These are phyloP conservation scores for Bolboschoenus planiculmis DNA, from an alignment of 176 grass and related monocot species.

Conservation along the genomic window DNA sequence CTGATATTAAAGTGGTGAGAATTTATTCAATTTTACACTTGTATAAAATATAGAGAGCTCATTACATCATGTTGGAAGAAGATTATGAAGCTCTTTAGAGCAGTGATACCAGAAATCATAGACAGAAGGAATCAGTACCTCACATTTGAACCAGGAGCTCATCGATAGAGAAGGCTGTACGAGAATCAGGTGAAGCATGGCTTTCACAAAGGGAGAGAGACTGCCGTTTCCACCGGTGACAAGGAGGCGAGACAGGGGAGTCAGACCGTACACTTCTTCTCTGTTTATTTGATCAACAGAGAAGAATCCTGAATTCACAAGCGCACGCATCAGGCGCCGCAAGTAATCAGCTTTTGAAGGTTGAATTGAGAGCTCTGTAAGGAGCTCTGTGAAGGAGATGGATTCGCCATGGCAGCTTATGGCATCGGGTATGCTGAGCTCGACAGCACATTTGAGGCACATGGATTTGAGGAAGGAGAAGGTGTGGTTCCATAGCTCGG, in stretches of 20 bases:
- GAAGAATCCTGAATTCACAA: constrained; percentile 45
- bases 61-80: not conserved
- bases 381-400: constrained; percentile 28
- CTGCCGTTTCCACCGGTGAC: not conserved
- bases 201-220: constrained; percentile 44
- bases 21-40: not conserved
- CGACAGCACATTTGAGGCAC: constrained; percentile 43
- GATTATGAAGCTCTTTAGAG: not conserved
- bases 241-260: constrained; percentile 37
- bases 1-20: not conserved
- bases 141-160: constrained; percentile 37
- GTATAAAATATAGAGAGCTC: not conserved
- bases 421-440: constrained; percentile 57
- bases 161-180: constrained; percentile 37
- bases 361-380: constrained; percentile 27
- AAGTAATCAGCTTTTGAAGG: constrained; percentile 30
- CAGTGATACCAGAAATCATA: not conserved
- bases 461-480: constrained; percentile 60
- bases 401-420: constrained; percentile 27
- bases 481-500: constrained; percentile 45
- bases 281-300: not conserved
- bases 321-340: constrained; percentile 42
- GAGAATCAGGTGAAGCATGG: constrained; percentile 40
- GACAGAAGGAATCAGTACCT: not conserved
- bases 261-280: constrained; percentile 27